Percentiles rank a stretch among this genome's conserved stretches.
Conservation (phyloP, 2,329 filamentous ascomycete species). For the Nemania serpens region DNA sequence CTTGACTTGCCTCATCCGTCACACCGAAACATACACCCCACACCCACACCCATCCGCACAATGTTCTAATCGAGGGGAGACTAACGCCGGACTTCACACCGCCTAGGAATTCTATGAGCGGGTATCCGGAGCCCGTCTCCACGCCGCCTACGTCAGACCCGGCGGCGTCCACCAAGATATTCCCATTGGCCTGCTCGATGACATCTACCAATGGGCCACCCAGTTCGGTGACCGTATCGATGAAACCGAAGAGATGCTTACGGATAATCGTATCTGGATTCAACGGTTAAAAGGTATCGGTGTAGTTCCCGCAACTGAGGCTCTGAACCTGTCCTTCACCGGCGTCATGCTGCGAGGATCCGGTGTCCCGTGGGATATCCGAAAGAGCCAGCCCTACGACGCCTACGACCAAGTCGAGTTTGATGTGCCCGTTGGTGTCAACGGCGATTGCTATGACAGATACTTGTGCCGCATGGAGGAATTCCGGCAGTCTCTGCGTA, state of each 20-base stretch:
- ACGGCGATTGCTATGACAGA: conserved; percentile 98
- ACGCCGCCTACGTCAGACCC: conserved; percentile 94
- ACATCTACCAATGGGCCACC: conserved; percentile 99
- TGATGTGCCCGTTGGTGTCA: conserved; percentile 92
- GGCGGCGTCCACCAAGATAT: conserved; percentile 97
- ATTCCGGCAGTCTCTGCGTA: conserved; percentile 96
- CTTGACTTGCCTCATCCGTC: no score
- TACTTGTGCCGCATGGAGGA: conserved; percentile 99
- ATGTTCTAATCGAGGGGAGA: not conserved
- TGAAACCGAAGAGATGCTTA: conserved; percentile 97
- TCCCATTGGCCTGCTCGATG: conserved; percentile 89
- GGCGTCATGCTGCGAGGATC: conserved; percentile 98
- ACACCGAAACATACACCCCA: no score
- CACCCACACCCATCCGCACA: not conserved
- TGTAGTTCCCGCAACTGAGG: conserved; percentile 87
- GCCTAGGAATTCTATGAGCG: conserved; percentile 97
- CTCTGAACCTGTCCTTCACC: conserved; percentile 95
- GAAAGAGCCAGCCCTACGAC: conserved; percentile 96
- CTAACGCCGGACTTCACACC: conserved; percentile 9
- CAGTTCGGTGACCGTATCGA: conserved; percentile 98
- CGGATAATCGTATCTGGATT: conserved; percentile 99
- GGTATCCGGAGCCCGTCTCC: conserved; percentile 95
- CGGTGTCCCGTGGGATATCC: conserved; percentile 93
- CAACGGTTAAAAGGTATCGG: conserved; percentile 89
- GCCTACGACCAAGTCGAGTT: conserved; percentile 98